Percentiles rank a stretch among this genome's conserved stretches.
Conservation (phyloP, 164 flowering plant genomes). For the Berberis thunbergii region DNA sequence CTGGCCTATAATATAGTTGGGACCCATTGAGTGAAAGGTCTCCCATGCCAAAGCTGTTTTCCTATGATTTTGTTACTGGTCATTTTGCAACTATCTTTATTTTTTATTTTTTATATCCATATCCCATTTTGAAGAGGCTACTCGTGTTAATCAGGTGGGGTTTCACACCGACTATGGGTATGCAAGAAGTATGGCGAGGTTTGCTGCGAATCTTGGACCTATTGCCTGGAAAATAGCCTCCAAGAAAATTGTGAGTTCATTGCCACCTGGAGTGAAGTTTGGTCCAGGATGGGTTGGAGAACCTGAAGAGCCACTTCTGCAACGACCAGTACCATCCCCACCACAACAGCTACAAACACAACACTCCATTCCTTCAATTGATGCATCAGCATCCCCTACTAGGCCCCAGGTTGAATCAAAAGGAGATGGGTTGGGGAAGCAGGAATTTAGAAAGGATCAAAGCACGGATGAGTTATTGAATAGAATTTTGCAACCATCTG, state of each 20-base stretch:
- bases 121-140: no score
- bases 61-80: neutral
- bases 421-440: constrained; percentile 15
- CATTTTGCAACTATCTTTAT: neutral
- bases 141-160: constrained; percentile 53
- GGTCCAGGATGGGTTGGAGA: constrained; percentile 71
- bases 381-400: constrained; percentile 4
- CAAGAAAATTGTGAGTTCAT: constrained; percentile 43
- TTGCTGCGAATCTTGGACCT: constrained; percentile 82
- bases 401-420: constrained; percentile 12
- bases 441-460: constrained; percentile 10
- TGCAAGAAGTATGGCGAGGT: constrained; percentile 76
- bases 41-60: neutral
- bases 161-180: constrained; percentile 52
- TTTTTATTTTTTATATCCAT: neutral
- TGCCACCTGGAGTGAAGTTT: constrained; percentile 51
- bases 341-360: neutral
- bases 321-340: neutral
- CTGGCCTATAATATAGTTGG: no score
- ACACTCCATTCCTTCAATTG: constrained; percentile 13
- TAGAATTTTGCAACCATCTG: constrained; percentile 11
- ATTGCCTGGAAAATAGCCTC: constrained; percentile 69
- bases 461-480: constrained; percentile 13
- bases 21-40: neutral
- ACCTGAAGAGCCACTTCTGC: constrained; percentile 17